Evolutionary conservation across 148 eudicot species (phyloP).

Genomic region (Agrostemma githago): DNA sequence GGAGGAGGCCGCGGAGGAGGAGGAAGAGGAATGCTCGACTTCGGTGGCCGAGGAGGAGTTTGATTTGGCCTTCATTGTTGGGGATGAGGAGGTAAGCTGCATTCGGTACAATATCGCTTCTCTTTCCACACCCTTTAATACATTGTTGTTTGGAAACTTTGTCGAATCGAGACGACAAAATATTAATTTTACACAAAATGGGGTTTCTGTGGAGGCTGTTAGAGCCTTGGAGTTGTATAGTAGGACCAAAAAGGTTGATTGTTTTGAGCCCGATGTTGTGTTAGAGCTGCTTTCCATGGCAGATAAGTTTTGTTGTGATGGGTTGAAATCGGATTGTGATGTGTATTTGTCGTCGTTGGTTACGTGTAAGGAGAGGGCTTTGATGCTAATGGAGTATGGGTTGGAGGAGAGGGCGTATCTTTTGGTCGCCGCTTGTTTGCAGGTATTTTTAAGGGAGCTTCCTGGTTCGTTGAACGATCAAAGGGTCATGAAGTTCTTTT

Average conservation of each 20-base stretch:
- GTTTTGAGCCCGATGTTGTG: conserved; percentile 40
- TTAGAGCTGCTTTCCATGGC: conserved; percentile 69
- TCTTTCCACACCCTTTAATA: conserved; percentile 62
- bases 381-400: conserved; percentile 71
- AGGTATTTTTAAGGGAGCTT: conserved; percentile 64
- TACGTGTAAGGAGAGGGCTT: conserved; percentile 43
- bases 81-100: conserved; percentile 59
- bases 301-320: conserved; percentile 75
- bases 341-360: conserved; percentile 58
- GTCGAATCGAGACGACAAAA: conserved; percentile 52
- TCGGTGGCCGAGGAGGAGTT: conserved; percentile 32
- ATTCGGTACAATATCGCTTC: conserved; percentile 46
- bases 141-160: conserved; percentile 66
- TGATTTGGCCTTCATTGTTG: conserved; percentile 41
- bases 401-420: conserved; percentile 73
- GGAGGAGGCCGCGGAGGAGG: conserved; percentile 8
- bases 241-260: conserved; percentile 52
- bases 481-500: conserved; percentile 50
- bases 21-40: conserved; percentile 42
- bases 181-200: conserved; percentile 53
- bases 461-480: conserved; percentile 52
- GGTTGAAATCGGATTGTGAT: conserved; percentile 65
- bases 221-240: conserved; percentile 67
- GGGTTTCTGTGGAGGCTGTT: conserved; percentile 55
- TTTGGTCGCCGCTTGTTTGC: conserved; percentile 75